phyloP scores from a whole-genome alignment of 352 stramenopile genomes.

The Phytophthora cryptogea region DNA sequence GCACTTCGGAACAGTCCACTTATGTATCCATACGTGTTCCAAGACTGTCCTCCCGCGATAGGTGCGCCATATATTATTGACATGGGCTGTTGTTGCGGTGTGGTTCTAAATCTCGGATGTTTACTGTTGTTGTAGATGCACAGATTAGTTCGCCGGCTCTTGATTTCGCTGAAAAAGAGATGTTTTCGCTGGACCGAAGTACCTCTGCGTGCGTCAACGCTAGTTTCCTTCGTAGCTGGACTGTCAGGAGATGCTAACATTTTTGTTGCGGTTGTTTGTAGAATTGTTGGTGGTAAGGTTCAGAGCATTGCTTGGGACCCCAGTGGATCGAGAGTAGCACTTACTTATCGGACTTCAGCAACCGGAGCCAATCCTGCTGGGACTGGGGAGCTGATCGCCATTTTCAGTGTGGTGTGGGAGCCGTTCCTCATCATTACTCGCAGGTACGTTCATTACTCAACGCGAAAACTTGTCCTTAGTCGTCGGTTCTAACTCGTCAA shows the following conservation, averaged over 20 bases:
- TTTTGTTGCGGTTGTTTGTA: slow-evolving; percentile 15
- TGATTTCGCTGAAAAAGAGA: slow-evolving; percentile 67
- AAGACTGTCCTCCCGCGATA: slow-evolving; percentile 56
- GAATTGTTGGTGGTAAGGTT: slow-evolving; percentile 63
- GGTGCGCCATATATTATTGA: slow-evolving; percentile 30
- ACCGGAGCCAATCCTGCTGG: slow-evolving; percentile 29
- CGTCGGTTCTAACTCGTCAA: neutral
- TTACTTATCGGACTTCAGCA: slow-evolving; percentile 50
- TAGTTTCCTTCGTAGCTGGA: neutral
- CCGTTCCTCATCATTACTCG: slow-evolving; percentile 80
- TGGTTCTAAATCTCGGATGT: neutral
- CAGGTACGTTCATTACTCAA: slow-evolving; percentile 33
- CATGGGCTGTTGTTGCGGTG: neutral
- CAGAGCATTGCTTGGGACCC: slow-evolving; percentile 73
- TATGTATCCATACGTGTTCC: slow-evolving; percentile 79
- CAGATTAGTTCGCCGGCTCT: slow-evolving; percentile 74
- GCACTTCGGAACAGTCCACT: slow-evolving; percentile 55
- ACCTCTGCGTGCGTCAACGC: slow-evolving; percentile 50
- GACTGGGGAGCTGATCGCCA: slow-evolving; percentile 59
- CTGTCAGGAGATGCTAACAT: neutral
- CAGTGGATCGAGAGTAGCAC: slow-evolving; percentile 63
- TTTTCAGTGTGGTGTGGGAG: slow-evolving; percentile 72
- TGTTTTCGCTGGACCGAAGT: slow-evolving; percentile 67
- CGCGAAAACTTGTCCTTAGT: too few species aligned
- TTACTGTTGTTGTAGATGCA: slow-evolving; percentile 42